Conservation (phyloP, 768 basidiomycete genomes). For the Mycena venus region DNA sequence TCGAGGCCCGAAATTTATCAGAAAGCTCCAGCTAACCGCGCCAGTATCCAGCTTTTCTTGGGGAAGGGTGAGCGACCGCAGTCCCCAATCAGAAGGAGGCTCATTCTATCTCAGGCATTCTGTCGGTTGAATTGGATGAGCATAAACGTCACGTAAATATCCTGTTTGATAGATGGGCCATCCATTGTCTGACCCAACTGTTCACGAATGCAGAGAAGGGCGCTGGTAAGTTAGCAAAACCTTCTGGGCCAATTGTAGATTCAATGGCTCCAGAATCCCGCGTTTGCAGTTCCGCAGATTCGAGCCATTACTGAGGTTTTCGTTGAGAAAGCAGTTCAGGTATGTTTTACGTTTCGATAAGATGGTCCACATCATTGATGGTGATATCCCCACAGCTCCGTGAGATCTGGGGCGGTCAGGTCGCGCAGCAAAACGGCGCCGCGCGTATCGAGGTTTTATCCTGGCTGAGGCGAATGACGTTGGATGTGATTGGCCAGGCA, state of each 20-base stretch:
- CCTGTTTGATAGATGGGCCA: neutral
- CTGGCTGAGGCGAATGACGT: slow-evolving; percentile 51
- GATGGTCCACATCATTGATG: neutral
- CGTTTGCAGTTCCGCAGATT: slow-evolving; percentile 58
- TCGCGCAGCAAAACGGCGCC: slow-evolving; percentile 32
- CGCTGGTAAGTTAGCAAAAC: neutral
- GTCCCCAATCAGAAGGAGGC: neutral
- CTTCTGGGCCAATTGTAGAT: no score
- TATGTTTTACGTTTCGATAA: slow-evolving; percentile 15
- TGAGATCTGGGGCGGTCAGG: slow-evolving; percentile 45
- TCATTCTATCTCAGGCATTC: slow-evolving; percentile 30
- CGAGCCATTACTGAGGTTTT: slow-evolving; percentile 52
- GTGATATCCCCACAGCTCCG: slow-evolving; percentile 43
- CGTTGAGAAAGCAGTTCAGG: slow-evolving; percentile 51
- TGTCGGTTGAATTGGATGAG: slow-evolving; percentile 50
- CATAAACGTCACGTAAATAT: slow-evolving; percentile 54
- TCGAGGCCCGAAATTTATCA: slow-evolving; percentile 54
- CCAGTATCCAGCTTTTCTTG: neutral
- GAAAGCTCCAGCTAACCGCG: slow-evolving; percentile 38
- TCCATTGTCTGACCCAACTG: neutral
- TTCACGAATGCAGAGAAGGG: neutral
- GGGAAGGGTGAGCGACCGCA: neutral
- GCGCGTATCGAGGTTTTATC: slow-evolving; percentile 45
- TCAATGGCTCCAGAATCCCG: slow-evolving; percentile 52
- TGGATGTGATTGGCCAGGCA: slow-evolving; percentile 56